These are phyloP conservation scores for Brassica hybrid DNA, from an alignment of 441 rosid species.

Conservation along the genomic window DNA sequence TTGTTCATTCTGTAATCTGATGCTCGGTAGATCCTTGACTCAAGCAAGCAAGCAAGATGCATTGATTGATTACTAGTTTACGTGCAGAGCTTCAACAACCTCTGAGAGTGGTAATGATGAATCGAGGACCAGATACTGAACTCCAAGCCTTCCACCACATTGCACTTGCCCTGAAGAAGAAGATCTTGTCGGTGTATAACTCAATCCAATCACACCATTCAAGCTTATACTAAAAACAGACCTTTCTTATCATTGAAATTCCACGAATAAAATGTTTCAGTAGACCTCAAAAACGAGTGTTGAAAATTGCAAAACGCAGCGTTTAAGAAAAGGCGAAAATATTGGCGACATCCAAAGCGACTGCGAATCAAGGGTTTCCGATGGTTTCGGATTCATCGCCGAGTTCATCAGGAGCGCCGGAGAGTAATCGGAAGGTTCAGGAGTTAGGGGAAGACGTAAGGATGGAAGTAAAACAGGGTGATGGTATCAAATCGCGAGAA, in stretches of 20 bases:
- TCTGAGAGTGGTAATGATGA: slow-evolving; percentile 50
- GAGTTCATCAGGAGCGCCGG: too few relatives aligned
- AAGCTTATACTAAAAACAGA: background rate
- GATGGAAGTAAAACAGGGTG: too few relatives aligned
- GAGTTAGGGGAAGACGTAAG: too few relatives aligned
- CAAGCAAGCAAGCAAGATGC: slow-evolving; percentile 65
- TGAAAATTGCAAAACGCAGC: too few relatives aligned
- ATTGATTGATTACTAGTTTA: slow-evolving; percentile 61
- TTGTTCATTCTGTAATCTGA: slow-evolving; percentile 75
- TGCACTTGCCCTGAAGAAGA: slow-evolving; percentile 80
- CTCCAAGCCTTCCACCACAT: slow-evolving; percentile 81
- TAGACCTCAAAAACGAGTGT: too few relatives aligned
- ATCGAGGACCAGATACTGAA: slow-evolving; percentile 90
- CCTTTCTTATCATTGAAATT: background rate
- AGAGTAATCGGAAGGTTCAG: too few relatives aligned
- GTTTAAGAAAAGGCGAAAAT: too few relatives aligned
- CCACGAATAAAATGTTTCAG: background rate
- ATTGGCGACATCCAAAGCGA: too few relatives aligned
- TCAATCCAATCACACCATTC: slow-evolving; percentile 15
- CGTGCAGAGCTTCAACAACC: slow-evolving; percentile 71
- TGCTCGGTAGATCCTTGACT: slow-evolving; percentile 83
- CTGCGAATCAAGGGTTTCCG: too few relatives aligned
- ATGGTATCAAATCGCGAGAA: too few relatives aligned
- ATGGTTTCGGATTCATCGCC: too few relatives aligned
- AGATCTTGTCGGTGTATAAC: slow-evolving; percentile 71